Conservation (phyloP, 306 rosid species). For the Cicer yamashitae region DNA sequence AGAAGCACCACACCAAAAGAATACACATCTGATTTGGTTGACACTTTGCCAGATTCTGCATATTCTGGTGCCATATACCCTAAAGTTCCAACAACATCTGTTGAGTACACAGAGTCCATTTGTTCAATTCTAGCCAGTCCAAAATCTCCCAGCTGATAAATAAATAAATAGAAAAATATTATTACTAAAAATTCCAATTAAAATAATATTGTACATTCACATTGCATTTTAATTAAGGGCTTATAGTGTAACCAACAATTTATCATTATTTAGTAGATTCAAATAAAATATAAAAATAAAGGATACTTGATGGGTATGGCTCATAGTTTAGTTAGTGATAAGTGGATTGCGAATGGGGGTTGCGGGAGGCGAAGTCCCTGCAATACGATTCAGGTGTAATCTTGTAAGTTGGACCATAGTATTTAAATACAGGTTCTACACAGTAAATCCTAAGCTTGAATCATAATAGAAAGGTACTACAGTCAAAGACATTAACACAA, state of each 20-base stretch:
- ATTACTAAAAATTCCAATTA: conserved; percentile 23
- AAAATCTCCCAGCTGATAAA: conserved; percentile 76
- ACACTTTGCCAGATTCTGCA: conserved; percentile 74
- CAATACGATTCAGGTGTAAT: too few species aligned
- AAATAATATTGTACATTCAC: neutral
- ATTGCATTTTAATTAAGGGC: neutral
- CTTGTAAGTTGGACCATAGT: too few species aligned
- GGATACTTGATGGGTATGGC: too few species aligned
- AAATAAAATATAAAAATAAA: neutral
- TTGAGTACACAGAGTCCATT: conserved; percentile 49
- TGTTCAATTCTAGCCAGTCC: conserved; percentile 70
- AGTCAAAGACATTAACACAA: too few species aligned
- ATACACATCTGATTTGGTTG: conserved; percentile 83
- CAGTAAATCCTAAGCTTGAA: too few species aligned
- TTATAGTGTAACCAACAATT: neutral
- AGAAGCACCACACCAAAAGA: conserved; percentile 79
- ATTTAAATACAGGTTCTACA: too few species aligned
- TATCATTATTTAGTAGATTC: neutral
- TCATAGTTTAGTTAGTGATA: too few species aligned
- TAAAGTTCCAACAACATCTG: conserved; percentile 66
- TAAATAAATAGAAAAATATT: neutral
- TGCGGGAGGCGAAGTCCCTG: too few species aligned
- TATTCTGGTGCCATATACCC: conserved; percentile 91
- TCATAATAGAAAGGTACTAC: too few species aligned
- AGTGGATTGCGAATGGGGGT: too few species aligned